Evolutionary conservation across 345 rosid genomes (phyloP), one percentile per base, ranked within the genome.

Genomic region (Salix udensis): DNA sequence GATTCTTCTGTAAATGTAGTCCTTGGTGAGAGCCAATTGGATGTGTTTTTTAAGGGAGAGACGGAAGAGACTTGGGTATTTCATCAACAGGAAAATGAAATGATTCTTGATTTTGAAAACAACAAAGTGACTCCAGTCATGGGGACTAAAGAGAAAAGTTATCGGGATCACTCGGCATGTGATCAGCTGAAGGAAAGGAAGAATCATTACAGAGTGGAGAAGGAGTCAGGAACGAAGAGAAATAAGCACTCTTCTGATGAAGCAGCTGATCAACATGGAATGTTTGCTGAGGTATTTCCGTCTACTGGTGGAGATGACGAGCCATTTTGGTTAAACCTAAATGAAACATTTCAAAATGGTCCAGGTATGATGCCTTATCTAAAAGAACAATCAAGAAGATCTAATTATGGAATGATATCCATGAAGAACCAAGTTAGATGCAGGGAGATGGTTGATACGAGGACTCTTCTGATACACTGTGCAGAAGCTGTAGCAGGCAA

Each of bases 401-500:
- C 78, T 4, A 65, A 6, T 16, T 10, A 67, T 4, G 64, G 75
- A 2, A 48, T 19, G 9, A n/a, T 58, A 26, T 23, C n/a, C 40
- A 75, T 42, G 23, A 82, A 78, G 67, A 65, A 30, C n/a, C 10
- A 9, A 13, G 24, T 48, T 28, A 30, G 26, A 2, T 3, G 23
- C 23, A 50, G 74, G 66, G 82, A 53, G 86, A 81, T 85, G 70
- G 85, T 88, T 9, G 91, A 90, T 76, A 76, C 87, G 68, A 81
- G 82, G 83, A 75, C 76, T 61, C 85, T 80, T 0, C 68, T 91
- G 69, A 87, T 85, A 76, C 88, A 77, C 46, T 89, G 95, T 73
- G 91, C 97, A 9, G 93, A 90, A 77, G 86, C 92, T 2, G 88
- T 87, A 28, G 84, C 88, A 6, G 85, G 84, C 31, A 80, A 78